Evolutionary conservation across 768 basidiomycete species (phyloP).

Genomic region (Tephrocybe sp.): DNA sequence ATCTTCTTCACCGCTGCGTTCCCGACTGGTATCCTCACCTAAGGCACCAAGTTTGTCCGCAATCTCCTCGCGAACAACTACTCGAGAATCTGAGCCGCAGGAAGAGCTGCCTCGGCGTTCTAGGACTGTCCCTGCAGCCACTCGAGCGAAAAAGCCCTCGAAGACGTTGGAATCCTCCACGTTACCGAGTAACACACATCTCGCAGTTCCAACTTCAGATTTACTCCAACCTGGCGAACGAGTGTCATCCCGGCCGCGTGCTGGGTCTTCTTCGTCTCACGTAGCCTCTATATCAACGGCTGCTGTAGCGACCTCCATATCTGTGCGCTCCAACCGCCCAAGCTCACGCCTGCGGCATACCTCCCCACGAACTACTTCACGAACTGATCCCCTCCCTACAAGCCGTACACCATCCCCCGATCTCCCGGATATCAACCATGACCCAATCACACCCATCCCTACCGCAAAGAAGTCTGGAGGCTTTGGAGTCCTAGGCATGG

Average conservation of each 20-base stretch:
- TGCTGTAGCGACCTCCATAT: no score
- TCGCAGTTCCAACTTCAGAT: background rate
- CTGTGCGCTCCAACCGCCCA: constrained; percentile 15
- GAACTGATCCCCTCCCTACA: constrained; percentile 10
- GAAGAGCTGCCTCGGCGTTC: constrained; percentile 27
- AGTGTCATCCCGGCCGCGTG: constrained; percentile 2
- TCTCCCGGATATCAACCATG: constrained; percentile 31
- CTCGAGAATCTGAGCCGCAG: constrained; percentile 3
- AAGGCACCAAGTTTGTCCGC: constrained; percentile 12
- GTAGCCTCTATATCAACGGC: no score
- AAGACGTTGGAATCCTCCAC: background rate
- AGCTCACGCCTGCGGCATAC: constrained; percentile 24
- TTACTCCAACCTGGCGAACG: constrained; percentile 3
- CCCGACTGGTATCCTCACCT: constrained; percentile 13
- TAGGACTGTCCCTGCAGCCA: constrained; percentile 26
- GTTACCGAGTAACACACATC: background rate
- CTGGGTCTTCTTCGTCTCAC: constrained; percentile 12
- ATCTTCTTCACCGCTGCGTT: constrained; percentile 1
- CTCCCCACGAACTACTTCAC: constrained; percentile 20
- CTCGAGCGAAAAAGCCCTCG: constrained; percentile 21
- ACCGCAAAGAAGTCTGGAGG: constrained; percentile 18
- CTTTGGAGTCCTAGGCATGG: constrained; percentile 41
- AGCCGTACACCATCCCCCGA: constrained; percentile 45
- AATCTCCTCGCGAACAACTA: constrained; percentile 7
- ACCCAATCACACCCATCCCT: constrained; percentile 35